These are phyloP conservation scores for Boeremia exigua DNA, from an alignment of 2,329 filamentous ascomycete species.

Conservation along the genomic window DNA sequence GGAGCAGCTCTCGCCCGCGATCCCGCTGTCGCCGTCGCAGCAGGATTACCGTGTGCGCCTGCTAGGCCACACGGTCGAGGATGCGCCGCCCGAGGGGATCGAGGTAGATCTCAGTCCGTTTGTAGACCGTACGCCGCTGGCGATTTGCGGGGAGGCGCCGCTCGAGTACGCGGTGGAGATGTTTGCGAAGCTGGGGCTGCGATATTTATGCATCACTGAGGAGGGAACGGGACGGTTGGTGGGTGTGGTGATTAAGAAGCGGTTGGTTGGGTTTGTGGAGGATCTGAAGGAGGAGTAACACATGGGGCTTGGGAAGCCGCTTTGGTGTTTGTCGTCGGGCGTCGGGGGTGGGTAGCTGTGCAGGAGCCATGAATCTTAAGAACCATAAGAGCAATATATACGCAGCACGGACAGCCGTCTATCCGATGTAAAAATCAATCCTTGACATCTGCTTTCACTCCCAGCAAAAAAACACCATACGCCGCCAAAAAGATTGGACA, in stretches of 20 bases:
- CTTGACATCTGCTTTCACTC: neutral
- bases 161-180: constrained; percentile 66
- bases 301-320: too few relatives aligned
- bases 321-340: too few relatives aligned
- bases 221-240: constrained; percentile 58
- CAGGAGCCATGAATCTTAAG: too few relatives aligned
- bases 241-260: constrained; percentile 65
- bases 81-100: constrained; percentile 27
- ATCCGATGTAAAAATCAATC: too few relatives aligned
- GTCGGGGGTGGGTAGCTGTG: too few relatives aligned
- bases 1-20: constrained; percentile 37
- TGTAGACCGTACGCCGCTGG: constrained; percentile 62
- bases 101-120: constrained; percentile 56
- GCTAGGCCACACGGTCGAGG: constrained; percentile 42
- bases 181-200: constrained; percentile 63
- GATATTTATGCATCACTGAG: constrained; percentile 62
- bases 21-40: neutral
- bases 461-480: neutral
- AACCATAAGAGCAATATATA: too few relatives aligned
- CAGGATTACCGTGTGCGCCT: constrained; percentile 46
- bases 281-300: constrained; percentile 29
- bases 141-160: constrained; percentile 58
- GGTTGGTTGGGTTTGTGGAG: constrained; percentile 61
- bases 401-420: too few relatives aligned
- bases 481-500: neutral